Evolutionary conservation across 352 stramenopile species (phyloP).

Genomic region (Lagenidium giganteum): DNA sequence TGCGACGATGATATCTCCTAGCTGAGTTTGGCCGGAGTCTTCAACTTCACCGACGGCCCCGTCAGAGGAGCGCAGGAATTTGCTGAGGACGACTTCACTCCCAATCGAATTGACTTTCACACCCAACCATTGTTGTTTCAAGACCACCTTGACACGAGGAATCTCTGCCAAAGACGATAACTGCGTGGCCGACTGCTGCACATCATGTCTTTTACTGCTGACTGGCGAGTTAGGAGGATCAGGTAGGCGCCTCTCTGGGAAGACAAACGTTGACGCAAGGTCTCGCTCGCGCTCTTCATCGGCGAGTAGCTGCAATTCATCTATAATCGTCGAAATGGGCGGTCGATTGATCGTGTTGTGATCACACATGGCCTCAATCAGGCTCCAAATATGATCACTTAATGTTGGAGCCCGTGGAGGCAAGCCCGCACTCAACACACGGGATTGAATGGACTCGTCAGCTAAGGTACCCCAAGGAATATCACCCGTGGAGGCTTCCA

Average conservation of each 20-base stretch:
- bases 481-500: constrained; percentile 54
- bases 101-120: constrained; percentile 78
- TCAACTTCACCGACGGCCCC: constrained; percentile 67
- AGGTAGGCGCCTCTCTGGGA: not conserved
- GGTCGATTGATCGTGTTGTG: constrained; percentile 33
- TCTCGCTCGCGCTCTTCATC: constrained; percentile 34
- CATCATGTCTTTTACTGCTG: no score
- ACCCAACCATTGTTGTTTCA: constrained; percentile 67
- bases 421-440: constrained; percentile 34
- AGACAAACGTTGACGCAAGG: not conserved
- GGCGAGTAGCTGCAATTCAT: constrained; percentile 34
- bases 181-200: no score
- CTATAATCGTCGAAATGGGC: constrained; percentile 37
- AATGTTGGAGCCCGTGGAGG: constrained; percentile 28
- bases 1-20: constrained; percentile 56
- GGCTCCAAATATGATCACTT: constrained; percentile 34
- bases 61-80: constrained; percentile 52
- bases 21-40: constrained; percentile 42
- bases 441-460: constrained; percentile 33
- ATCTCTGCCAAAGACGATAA: no score
- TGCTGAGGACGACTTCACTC: constrained; percentile 65
- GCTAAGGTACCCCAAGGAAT: constrained; percentile 53
- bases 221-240: no score
- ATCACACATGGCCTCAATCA: constrained; percentile 57
- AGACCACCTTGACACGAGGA: no score